phyloP scores from a whole-genome alignment of 2,329 filamentous ascomycete species.

The Exophiala lecanii-corni region DNA sequence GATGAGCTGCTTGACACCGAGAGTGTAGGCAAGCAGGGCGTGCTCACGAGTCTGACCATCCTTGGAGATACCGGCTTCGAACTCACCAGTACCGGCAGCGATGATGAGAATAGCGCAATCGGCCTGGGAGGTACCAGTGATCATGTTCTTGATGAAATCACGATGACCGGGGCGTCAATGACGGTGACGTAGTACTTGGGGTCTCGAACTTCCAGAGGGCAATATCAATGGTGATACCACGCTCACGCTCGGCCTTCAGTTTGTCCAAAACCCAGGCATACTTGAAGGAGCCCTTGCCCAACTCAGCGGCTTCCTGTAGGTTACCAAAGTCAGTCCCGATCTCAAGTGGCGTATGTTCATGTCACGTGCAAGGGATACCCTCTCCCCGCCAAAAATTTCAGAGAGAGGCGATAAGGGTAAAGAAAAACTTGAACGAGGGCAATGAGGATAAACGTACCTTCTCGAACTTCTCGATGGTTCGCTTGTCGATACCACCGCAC shows the following conservation, averaged over 20 bases:
- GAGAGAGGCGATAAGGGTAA: constrained; percentile 12
- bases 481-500: constrained; percentile 99
- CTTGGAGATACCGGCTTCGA: constrained; percentile 99
- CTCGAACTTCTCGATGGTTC: constrained; percentile 99
- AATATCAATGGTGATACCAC: constrained; percentile 99
- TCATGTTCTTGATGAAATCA: constrained; percentile 99
- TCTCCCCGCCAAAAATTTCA: constrained; percentile 31
- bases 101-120: constrained; percentile 99
- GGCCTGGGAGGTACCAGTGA: constrained; percentile 99
- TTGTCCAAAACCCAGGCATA: constrained; percentile 99
- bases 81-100: constrained; percentile 99
- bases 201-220: constrained; percentile 99
- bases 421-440: constrained; percentile 7
- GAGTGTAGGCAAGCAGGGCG: constrained; percentile 99
- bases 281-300: constrained; percentile 99
- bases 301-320: constrained; percentile 87
- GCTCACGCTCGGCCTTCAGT: constrained; percentile 99
- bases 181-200: constrained; percentile 95
- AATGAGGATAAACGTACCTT: constrained; percentile 63
- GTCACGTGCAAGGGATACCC: constrained; percentile 31
- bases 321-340: constrained; percentile 6
- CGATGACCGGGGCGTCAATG: constrained; percentile 99
- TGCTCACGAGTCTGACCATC: constrained; percentile 99
- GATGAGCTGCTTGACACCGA: constrained; percentile 99
- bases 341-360: constrained; percentile 7